Base-by-base conservation (phyloP, 768 basidiomycete genomes). In the Rhodotorula graminis region DNA sequence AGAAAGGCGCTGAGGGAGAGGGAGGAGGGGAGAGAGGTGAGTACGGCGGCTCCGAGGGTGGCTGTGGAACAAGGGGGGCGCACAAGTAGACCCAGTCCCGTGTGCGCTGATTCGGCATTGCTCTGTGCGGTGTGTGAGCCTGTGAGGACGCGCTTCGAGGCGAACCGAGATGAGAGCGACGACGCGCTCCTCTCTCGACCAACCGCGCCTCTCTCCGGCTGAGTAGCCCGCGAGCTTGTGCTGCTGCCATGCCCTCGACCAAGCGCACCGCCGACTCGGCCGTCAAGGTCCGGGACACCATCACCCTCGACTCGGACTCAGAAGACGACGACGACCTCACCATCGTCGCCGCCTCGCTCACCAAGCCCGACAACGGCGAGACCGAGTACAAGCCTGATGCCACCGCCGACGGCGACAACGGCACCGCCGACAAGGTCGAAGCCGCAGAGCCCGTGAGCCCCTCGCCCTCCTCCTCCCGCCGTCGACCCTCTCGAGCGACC, bases 51-150 rank as follows among this genome's bases (percentile, higher is more conserved):
- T 23, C 4, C 25, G 37, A 25, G 11, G n/a, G 21, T 8, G 1
- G 23, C 33, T n/a, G n/a, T n/a, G n/a, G n/a, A n/a, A n/a, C n/a
- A n/a, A n/a, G 12, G 2, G 0, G 21, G 23, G 0, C 64, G n/a
- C 25, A 73, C 70, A 75, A 29, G 64, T 66, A 75, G 50, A 75
- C 29, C 60, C 65, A 70, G 55, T 74, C 73, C 0, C 73, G 29
- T 9, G 55, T 49, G 16, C 68, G 61, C 8, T 14, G 31, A 14
- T 57, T 50, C 2, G 67, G 50, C 71, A 71, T 57, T 1, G 19
- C 37, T 37, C 27, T 42, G 25, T 15, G 46, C 33, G 46, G 29
- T 47, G 29, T 19, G 33, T n/a, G 37, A 18, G 18, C 5, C 37
- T 0, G 29, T 3, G 3, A 23, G 25, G 33, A 31, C 55, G 55